Conservation (phyloP, 805 yeast species). For the Metschnikowia amazonensis region DNA sequence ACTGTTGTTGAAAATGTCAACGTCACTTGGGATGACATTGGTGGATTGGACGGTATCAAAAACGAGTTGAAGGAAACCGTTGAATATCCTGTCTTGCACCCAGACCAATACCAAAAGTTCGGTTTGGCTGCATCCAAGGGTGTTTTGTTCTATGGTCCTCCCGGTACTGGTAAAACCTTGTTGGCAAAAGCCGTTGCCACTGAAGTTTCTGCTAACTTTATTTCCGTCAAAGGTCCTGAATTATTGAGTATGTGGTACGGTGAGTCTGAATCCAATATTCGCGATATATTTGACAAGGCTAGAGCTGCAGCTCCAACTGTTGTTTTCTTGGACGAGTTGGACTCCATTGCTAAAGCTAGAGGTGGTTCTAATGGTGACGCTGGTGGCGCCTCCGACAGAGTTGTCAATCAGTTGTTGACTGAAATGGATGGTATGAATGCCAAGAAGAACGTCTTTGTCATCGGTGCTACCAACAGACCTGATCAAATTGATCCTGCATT, state of each 20-base stretch:
- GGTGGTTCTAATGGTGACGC: conserved; percentile 75
- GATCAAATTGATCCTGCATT: conserved; percentile 99
- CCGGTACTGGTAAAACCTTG: conserved; percentile 99
- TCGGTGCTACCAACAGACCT: conserved; percentile 99
- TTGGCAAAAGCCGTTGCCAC: conserved; percentile 99
- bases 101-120: conserved; percentile 97
- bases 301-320: conserved; percentile 99
- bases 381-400: conserved; percentile 96
- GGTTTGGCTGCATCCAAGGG: conserved; percentile 98
- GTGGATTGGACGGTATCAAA: conserved; percentile 96
- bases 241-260: conserved; percentile 98
- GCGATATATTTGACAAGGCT: conserved; percentile 97
- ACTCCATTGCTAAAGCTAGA: conserved; percentile 95
- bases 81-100: conserved; percentile 97
- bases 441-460: conserved; percentile 96
- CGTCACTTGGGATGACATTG: conserved; percentile 99
- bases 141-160: conserved; percentile 98
- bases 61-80: conserved; percentile 97
- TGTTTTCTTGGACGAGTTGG: conserved; percentile 96
- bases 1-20: conserved; percentile 98
- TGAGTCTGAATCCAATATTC: conserved; percentile 94
- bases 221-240: conserved; percentile 96
- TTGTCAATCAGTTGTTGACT: conserved; percentile 90
- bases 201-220: conserved; percentile 97
- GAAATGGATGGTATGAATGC: conserved; percentile 99